A percentile compares a stretch with the other conserved stretches of the same genome.
Conservation (phyloP, 2,329 filamentous ascomycete species). For the Elsinoe fawcettii region DNA sequence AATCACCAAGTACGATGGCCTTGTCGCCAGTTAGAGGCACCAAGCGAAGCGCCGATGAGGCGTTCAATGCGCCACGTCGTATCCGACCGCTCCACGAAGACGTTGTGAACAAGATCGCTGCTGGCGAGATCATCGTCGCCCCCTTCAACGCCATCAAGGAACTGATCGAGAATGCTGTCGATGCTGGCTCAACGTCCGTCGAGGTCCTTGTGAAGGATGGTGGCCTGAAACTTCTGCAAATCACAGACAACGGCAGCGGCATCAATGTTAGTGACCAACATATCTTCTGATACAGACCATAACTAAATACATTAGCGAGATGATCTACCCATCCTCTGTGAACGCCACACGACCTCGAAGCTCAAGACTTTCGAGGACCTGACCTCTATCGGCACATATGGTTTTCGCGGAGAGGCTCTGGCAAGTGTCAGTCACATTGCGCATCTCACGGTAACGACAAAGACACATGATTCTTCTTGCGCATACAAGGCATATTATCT, state of each 20-base stretch:
- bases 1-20: not conserved
- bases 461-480: conserved; percentile 76
- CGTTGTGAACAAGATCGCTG: conserved; percentile 97
- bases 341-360: conserved; percentile 95
- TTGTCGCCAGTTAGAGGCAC: conserved; percentile 20
- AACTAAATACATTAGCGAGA: conserved; percentile 56
- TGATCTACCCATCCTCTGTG: conserved; percentile 83
- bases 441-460: conserved; percentile 89
- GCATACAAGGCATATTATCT: conserved; percentile 88
- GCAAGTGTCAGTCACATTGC: conserved; percentile 98
- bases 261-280: conserved; percentile 61
- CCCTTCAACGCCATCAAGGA: conserved; percentile 95
- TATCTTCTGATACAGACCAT: not conserved
- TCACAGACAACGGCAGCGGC: conserved; percentile 93
- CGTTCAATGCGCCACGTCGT: conserved; percentile 32
- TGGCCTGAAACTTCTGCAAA: conserved; percentile 87
- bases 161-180: conserved; percentile 91
- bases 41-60: conserved; percentile 27
- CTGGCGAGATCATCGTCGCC: conserved; percentile 95
- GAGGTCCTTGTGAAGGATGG: conserved; percentile 93
- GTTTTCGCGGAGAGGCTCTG: conserved; percentile 92
- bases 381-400: conserved; percentile 83
- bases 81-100: conserved; percentile 77
- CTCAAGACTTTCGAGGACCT: conserved; percentile 89
- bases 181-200: conserved; percentile 86